Percentiles rank a stretch among this genome's conserved stretches.
These are phyloP conservation scores for Physcomitrellopsis africana DNA, from an alignment of 225 moss, liverwort and hornwort species.

Conservation along the genomic window DNA sequence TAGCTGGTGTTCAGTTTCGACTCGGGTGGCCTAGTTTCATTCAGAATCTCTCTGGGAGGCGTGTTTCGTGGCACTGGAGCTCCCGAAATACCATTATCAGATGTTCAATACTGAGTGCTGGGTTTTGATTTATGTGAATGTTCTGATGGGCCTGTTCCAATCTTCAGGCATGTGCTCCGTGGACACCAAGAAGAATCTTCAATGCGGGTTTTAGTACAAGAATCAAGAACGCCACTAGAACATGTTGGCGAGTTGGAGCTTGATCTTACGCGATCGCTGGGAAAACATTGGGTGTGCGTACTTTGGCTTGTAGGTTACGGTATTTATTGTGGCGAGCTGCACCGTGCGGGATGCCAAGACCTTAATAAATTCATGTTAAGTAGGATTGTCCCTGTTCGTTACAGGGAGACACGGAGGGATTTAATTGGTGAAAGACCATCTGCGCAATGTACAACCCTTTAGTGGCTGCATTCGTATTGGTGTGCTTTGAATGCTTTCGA, in stretches of 20 bases:
- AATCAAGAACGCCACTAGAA: background rate
- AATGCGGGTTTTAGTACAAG: background rate
- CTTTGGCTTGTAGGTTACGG: background rate
- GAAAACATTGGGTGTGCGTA: background rate
- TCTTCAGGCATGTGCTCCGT: background rate
- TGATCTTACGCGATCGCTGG: background rate
- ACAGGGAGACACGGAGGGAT: background rate
- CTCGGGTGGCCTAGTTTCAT: too few species aligned
- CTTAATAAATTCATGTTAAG: background rate
- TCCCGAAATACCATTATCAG: background rate
- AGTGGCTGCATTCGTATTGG: background rate
- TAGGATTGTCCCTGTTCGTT: background rate
- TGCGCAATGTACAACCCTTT: background rate
- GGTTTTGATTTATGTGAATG: background rate
- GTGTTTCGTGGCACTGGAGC: background rate
- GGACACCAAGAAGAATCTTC: background rate
- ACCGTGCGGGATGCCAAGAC: background rate
- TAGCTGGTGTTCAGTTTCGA: too few species aligned
- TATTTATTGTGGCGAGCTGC: background rate
- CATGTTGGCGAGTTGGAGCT: background rate
- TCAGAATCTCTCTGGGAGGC: too few species aligned
- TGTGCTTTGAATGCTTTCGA: slow-evolving; percentile 18
- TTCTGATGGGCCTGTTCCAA: background rate
- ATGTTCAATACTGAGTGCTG: background rate
- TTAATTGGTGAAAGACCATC: background rate